Evolutionary conservation across 2,329 filamentous ascomycete genomes (phyloP).

Genomic region (Coniochaeta sp.): DNA sequence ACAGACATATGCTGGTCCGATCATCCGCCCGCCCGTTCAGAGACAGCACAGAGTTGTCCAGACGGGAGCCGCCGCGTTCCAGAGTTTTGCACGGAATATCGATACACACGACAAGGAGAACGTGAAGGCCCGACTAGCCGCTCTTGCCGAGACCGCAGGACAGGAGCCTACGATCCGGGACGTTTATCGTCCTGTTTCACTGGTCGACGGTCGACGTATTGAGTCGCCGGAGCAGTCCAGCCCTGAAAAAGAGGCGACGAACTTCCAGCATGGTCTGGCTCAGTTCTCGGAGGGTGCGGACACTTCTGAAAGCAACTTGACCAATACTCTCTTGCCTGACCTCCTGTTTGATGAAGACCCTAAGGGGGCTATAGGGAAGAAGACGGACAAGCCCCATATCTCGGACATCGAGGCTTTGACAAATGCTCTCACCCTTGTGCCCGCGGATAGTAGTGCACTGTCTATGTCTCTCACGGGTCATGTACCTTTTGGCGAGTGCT

Average conservation of each 20-base stretch:
- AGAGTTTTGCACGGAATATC: conserved; percentile 1
- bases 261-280: background rate
- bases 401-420: background rate
- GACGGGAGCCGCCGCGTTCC: background rate
- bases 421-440: background rate
- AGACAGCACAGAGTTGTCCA: background rate
- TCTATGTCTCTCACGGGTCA: background rate
- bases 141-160: background rate
- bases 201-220: background rate
- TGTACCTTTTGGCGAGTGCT: background rate
- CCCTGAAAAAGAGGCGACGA: background rate
- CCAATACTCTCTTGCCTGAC: background rate
- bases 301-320: background rate
- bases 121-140: background rate
- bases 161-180: background rate
- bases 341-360: background rate
- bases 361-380: background rate
- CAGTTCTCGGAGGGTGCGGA: background rate
- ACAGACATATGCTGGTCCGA: conserved; percentile 4
- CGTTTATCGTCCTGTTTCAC: background rate
- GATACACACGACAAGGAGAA: conserved; percentile 2
- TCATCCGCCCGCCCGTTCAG: background rate
- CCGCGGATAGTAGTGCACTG: background rate
- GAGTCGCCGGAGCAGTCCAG: background rate
- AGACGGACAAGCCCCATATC: background rate